A percentile compares a stretch with the other conserved stretches of the same genome.
phyloP scores from a whole-genome alignment of 805 yeast species.

The Hanseniaspora jakobsenii region DNA sequence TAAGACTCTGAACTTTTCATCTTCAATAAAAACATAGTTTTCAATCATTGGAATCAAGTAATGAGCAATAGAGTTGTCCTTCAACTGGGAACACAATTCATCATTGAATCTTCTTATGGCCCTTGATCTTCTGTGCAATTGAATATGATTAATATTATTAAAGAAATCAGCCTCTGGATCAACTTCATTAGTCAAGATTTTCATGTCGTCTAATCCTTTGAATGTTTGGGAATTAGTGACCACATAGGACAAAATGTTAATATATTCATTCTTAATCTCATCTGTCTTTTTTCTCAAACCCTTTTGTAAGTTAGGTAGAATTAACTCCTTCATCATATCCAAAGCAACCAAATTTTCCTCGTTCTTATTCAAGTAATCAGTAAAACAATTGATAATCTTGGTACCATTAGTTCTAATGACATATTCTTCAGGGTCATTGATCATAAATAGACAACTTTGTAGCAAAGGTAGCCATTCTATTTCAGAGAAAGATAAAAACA shows the following conservation, averaged over 20 bases:
- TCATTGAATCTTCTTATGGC: conserved; percentile 55
- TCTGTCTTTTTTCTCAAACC: conserved; percentile 57
- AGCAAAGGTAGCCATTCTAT: conserved; percentile 72
- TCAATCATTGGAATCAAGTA: conserved; percentile 79
- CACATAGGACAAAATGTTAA: conserved; percentile 51
- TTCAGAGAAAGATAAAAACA: conserved; percentile 34
- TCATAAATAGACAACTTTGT: conserved; percentile 52
- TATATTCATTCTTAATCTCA: conserved; percentile 57
- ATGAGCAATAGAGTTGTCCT: conserved; percentile 55
- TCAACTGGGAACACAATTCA: conserved; percentile 36
- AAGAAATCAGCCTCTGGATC: conserved; percentile 81
- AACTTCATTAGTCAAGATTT: conserved; percentile 44
- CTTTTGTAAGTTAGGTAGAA: conserved; percentile 52
- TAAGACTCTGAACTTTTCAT: conserved; percentile 48
- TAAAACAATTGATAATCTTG: conserved; percentile 47
- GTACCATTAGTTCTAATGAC: conserved; percentile 71
- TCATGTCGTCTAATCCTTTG: conserved; percentile 54
- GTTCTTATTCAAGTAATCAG: conserved; percentile 38
- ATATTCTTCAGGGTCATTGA: conserved; percentile 67
- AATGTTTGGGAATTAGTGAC: conserved; percentile 37
- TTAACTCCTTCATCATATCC: conserved; percentile 36
- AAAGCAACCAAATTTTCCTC: conserved; percentile 25
- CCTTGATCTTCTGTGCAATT: conserved; percentile 71
- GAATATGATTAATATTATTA: conserved; percentile 67
- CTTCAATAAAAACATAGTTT: conserved; percentile 51